phyloP scores from a whole-genome alignment of 805 yeast species.

The Saccharomyces kudriavzevii region DNA sequence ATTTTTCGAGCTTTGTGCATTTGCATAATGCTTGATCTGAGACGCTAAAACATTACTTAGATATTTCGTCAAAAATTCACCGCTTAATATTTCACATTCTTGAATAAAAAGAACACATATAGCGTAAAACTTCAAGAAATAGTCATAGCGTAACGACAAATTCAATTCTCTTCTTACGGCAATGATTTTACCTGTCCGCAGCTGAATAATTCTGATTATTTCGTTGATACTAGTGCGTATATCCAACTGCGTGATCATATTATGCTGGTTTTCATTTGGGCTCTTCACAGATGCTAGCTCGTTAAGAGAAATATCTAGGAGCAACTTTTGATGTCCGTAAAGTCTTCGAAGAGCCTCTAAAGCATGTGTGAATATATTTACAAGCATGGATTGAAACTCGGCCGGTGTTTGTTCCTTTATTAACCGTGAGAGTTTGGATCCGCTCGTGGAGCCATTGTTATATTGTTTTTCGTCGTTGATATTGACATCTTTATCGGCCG shows the following conservation, averaged over 20 bases:
- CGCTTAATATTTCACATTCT: slow-evolving; percentile 79
- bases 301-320: slow-evolving; percentile 62
- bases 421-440: slow-evolving; percentile 35
- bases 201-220: slow-evolving; percentile 64
- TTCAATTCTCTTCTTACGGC: slow-evolving; percentile 69
- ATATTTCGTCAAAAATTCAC: slow-evolving; percentile 49
- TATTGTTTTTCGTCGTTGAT: background rate
- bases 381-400: slow-evolving; percentile 69
- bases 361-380: slow-evolving; percentile 49
- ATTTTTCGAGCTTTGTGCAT: slow-evolving; percentile 45
- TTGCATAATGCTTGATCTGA: slow-evolving; percentile 55
- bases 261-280: slow-evolving; percentile 25
- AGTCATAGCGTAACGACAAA: slow-evolving; percentile 46
- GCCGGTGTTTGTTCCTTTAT: slow-evolving; percentile 61
- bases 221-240: slow-evolving; percentile 56
- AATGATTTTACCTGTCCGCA: slow-evolving; percentile 68
- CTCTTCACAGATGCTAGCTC: slow-evolving; percentile 24
- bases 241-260: slow-evolving; percentile 51
- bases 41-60: slow-evolving; percentile 59
- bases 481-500: slow-evolving; percentile 1
- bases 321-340: slow-evolving; percentile 67
- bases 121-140: slow-evolving; percentile 59
- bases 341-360: slow-evolving; percentile 70
- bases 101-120: slow-evolving; percentile 60
- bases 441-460: slow-evolving; percentile 27